phyloP scores from a whole-genome alignment of 164 flowering plant species.

The Protea cynaroides region DNA sequence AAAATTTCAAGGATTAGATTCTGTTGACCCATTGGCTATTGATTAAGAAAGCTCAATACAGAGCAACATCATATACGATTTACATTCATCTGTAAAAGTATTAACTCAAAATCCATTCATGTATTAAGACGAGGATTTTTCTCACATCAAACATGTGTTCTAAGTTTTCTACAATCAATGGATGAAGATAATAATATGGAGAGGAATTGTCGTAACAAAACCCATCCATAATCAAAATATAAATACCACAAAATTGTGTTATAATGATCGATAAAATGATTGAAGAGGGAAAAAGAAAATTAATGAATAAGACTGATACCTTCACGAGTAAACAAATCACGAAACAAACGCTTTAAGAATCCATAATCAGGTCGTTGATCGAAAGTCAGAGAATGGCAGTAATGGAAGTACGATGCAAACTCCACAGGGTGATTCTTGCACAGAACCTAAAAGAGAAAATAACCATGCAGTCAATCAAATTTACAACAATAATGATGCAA shows the following conservation, averaged over 20 bases:
- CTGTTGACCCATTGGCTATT: no score
- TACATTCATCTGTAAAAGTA: no score
- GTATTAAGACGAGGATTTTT: no score
- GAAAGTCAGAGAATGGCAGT: slow-evolving; percentile 93
- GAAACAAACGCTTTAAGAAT: slow-evolving; percentile 67
- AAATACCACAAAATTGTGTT: not conserved
- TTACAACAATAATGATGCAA: not conserved
- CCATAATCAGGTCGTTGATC: slow-evolving; percentile 98
- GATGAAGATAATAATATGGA: no score
- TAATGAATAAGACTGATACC: slow-evolving; percentile 25
- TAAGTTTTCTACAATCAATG: no score
- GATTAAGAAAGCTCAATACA: no score
- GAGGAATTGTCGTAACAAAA: no score
- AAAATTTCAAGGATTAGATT: no score
- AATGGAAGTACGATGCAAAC: slow-evolving; percentile 95
- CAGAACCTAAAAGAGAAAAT: slow-evolving; percentile 44
- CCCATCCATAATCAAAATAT: not conserved
- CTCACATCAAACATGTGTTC: no score
- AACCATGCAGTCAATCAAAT: not conserved
- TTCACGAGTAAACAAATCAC: slow-evolving; percentile 66
- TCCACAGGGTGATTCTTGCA: slow-evolving; percentile 96
- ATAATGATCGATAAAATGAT: not conserved
- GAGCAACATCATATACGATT: no score
- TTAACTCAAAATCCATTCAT: no score
- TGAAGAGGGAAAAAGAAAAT: not conserved